Evolutionary conservation across 495 filamentous ascomycete species (phyloP).

Genomic region (Cetradonia linearis): DNA sequence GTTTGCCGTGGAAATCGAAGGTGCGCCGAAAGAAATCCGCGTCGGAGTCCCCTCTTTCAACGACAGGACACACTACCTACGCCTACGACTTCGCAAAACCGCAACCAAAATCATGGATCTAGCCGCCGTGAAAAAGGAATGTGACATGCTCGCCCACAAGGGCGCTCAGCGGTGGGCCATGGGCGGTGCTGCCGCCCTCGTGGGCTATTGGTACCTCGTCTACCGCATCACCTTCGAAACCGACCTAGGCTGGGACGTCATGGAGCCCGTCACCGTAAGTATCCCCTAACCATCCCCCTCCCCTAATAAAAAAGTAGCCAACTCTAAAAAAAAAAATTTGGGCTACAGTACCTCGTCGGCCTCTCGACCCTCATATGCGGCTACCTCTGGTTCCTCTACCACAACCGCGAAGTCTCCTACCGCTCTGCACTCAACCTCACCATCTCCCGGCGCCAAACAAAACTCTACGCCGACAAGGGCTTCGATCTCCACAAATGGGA

Average conservation of each 20-base stretch:
- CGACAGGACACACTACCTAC: conserved; percentile 79
- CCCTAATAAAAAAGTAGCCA: conserved; percentile 13
- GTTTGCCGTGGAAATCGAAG: conserved; percentile 78
- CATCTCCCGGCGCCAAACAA: conserved; percentile 63
- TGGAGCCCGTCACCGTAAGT: conserved; percentile 69
- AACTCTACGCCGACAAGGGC: conserved; percentile 62
- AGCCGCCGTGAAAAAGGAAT: conserved; percentile 67
- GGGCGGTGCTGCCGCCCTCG: conserved; percentile 60
- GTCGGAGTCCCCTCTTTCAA: conserved; percentile 79
- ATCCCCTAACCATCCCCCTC: neutral
- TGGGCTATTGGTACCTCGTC: conserved; percentile 71
- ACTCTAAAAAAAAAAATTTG: too few species aligned
- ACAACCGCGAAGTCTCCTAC: conserved; percentile 83
- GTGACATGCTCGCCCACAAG: conserved; percentile 64
- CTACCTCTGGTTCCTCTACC: conserved; percentile 89
- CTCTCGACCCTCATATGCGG: conserved; percentile 75
- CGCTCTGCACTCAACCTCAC: conserved; percentile 77
- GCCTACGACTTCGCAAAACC: conserved; percentile 62
- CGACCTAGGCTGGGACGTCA: conserved; percentile 74
- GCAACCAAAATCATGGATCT: conserved; percentile 54
- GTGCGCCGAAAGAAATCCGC: conserved; percentile 54
- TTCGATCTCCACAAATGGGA: conserved; percentile 75
- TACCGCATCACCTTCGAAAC: conserved; percentile 73
- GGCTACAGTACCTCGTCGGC: conserved; percentile 64
- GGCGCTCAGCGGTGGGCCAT: conserved; percentile 72